Evolutionary conservation across 352 stramenopile genomes (phyloP).

Genomic region (Phytopythium ostracodes): DNA sequence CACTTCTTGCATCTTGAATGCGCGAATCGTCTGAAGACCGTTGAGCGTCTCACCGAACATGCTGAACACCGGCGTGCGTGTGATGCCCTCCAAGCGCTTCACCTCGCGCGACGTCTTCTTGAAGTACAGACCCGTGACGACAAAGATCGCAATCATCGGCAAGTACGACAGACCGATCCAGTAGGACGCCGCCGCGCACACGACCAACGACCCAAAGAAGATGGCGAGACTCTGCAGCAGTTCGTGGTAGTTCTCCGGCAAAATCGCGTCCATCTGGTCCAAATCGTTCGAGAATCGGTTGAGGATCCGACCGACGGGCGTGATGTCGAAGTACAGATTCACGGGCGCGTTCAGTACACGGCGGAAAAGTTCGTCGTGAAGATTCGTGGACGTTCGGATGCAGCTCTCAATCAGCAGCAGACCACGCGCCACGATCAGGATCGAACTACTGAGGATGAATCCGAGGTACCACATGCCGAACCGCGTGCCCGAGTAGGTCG

Average conservation of each 20-base stretch:
- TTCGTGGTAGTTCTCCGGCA: slow-evolving; percentile 35
- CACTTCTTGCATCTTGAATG: slow-evolving; percentile 42
- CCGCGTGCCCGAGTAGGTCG: slow-evolving; percentile 28
- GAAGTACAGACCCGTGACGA: slow-evolving; percentile 76
- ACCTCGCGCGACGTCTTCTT: slow-evolving; percentile 79
- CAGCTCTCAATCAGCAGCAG: slow-evolving; percentile 36
- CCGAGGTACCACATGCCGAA: slow-evolving; percentile 39
- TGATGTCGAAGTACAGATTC: slow-evolving; percentile 66
- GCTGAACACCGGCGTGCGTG: slow-evolving; percentile 87
- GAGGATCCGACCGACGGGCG: slow-evolving; percentile 56
- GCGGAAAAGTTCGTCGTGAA: slow-evolving; percentile 46
- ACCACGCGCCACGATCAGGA: slow-evolving; percentile 19
- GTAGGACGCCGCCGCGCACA: slow-evolving; percentile 33
- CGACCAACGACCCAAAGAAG: slow-evolving; percentile 24
- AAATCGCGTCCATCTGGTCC: slow-evolving; percentile 46
- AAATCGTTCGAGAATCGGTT: slow-evolving; percentile 65
- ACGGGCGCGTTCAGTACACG: slow-evolving; percentile 44
- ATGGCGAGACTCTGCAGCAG: slow-evolving; percentile 29
- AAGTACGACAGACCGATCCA: slow-evolving; percentile 52
- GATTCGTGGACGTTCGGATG: slow-evolving; percentile 29
- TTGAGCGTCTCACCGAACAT: slow-evolving; percentile 91
- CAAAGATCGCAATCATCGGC: slow-evolving; percentile 53
- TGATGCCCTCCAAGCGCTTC: slow-evolving; percentile 92
- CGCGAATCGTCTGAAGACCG: slow-evolving; percentile 91
- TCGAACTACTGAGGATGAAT: slow-evolving; percentile 22